These are phyloP conservation scores for Metschnikowia colocasiae DNA, from an alignment of 805 yeast species.

Conservation along the genomic window DNA sequence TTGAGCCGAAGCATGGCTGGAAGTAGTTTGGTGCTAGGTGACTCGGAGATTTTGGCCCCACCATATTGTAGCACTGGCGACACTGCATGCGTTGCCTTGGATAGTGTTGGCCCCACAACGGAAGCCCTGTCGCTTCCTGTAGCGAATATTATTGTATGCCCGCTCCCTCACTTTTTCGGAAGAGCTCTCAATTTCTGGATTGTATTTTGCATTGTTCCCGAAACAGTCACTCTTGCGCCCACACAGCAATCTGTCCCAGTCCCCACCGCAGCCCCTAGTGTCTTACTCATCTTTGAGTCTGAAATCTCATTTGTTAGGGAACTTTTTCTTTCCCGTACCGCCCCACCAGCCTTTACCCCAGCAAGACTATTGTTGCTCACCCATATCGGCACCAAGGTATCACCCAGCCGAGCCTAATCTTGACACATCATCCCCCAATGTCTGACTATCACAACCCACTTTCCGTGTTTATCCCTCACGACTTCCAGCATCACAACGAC, in stretches of 20 bases:
- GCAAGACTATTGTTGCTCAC: neutral
- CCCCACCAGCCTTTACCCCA: neutral
- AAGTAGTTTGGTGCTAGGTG: no score
- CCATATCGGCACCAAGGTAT: neutral
- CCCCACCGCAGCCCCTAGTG: neutral
- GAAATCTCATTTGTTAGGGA: neutral
- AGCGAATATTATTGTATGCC: conserved; percentile 6
- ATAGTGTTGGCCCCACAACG: neutral
- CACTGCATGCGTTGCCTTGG: neutral
- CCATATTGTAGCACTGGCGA: no score
- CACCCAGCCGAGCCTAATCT: neutral
- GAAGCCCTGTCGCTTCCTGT: conserved; percentile 1
- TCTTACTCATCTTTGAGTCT: neutral
- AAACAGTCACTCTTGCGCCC: conserved; percentile 4
- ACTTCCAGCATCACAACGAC: conserved; percentile 31
- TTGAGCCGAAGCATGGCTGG: neutral
- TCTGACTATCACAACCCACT: conserved; percentile 34
- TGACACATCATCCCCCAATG: conserved; percentile 9
- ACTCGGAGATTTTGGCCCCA: neutral
- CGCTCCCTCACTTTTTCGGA: conserved; percentile 5
- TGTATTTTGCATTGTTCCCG: conserved; percentile 4
- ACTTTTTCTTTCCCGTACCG: neutral
- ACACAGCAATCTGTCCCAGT: neutral
- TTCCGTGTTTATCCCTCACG: conserved; percentile 37
- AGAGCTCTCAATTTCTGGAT: conserved; percentile 1